Evolutionary conservation across 257 asterid species (phyloP).

Genomic region (Jacaranda mimosifolia): DNA sequence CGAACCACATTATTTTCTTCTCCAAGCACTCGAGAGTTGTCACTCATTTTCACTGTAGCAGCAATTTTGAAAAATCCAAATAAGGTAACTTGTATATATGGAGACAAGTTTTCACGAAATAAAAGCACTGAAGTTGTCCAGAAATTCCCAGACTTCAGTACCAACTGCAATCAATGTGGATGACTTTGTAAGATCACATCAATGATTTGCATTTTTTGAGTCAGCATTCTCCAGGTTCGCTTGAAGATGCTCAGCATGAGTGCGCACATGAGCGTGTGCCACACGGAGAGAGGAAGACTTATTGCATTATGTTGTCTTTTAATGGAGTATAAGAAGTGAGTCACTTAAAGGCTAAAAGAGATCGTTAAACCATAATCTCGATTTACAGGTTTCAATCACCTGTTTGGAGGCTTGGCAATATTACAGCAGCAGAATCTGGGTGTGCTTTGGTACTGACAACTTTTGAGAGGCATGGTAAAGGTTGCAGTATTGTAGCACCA

Average conservation of each 20-base stretch:
- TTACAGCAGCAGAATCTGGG: conserved; percentile 60
- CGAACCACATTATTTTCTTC: conserved; percentile 61
- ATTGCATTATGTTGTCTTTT: conserved; percentile 11
- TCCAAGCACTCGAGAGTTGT: conserved; percentile 51
- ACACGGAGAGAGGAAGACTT: background rate
- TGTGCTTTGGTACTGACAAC: conserved; percentile 49
- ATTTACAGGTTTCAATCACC: conserved; percentile 50
- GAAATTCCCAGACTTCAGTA: background rate
- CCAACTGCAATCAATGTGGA: conserved; percentile 1
- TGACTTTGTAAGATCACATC: background rate
- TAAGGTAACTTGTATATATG: conserved; percentile 23
- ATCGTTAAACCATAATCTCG: background rate
- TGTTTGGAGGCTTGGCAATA: conserved; percentile 66
- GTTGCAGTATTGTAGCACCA: conserved; percentile 54
- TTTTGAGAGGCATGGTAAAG: conserved; percentile 59
- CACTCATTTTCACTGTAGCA: conserved; percentile 64
- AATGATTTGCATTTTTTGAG: conserved; percentile 13
- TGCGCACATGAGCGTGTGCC: background rate
- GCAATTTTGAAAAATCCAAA: conserved; percentile 18
- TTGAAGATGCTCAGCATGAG: conserved; percentile 5
- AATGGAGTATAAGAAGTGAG: conserved; percentile 1
- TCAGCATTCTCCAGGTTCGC: conserved; percentile 21
- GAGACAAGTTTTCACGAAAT: background rate
- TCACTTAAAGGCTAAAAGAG: conserved; percentile 17
- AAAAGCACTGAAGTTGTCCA: conserved; percentile 21